phyloP scores from a whole-genome alignment of 148 eudicot species.

The Rhododendron henanense region DNA sequence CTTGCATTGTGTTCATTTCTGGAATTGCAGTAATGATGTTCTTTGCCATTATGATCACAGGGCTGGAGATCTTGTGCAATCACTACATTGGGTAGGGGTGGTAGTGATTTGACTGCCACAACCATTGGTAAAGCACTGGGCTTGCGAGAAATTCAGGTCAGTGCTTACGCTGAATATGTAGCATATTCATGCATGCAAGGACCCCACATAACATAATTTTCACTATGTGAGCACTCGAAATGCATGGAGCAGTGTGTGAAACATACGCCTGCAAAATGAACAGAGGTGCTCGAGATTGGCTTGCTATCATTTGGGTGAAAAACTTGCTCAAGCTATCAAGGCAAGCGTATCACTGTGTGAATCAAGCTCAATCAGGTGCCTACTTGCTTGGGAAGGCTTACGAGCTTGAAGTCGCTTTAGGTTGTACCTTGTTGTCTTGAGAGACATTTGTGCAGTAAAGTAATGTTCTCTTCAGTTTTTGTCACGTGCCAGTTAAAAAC shows the following conservation, averaged over 20 bases:
- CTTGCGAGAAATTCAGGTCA: conserved; percentile 89
- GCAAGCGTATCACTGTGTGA: not conserved
- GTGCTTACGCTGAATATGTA: not conserved
- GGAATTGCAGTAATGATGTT: not conserved
- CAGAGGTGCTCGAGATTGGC: not conserved
- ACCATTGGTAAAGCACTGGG: conserved; percentile 96
- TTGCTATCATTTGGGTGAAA: not conserved
- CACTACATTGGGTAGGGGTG: conserved; percentile 97
- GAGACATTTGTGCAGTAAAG: not conserved
- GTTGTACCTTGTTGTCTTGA: not conserved
- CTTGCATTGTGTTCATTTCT: not conserved
- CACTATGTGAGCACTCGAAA: not conserved
- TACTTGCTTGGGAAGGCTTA: not conserved
- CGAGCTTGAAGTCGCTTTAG: not conserved
- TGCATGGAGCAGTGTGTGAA: not conserved
- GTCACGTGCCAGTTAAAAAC: not conserved
- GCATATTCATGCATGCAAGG: not conserved
- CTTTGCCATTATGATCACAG: conserved; percentile 29
- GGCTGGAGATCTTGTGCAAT: conserved; percentile 91
- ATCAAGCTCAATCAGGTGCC: not conserved
- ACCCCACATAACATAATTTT: not conserved
- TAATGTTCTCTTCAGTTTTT: not conserved
- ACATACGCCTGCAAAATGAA: not conserved
- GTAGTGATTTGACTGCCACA: conserved; percentile 98
- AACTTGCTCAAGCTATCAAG: not conserved